Evolutionary conservation across 495 filamentous ascomycete genomes (phyloP).

Genomic region (Penicillium simplicissimum): DNA sequence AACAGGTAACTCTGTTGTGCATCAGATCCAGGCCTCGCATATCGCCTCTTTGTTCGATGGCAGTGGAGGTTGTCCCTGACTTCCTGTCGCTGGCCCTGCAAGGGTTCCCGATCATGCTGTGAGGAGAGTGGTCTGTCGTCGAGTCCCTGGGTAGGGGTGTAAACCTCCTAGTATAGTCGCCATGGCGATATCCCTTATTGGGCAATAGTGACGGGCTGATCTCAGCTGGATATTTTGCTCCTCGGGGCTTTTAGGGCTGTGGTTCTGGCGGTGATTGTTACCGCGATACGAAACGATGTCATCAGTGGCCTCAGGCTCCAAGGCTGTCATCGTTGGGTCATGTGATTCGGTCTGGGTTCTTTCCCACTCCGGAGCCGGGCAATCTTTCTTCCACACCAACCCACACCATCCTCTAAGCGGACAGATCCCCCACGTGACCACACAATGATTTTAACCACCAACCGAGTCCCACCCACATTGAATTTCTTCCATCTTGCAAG

Average conservation of each 20-base stretch:
- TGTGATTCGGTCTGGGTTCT: neutral
- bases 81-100: slow-evolving; percentile 21
- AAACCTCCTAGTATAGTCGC: slow-evolving; percentile 21
- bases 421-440: slow-evolving; percentile 39
- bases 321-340: neutral
- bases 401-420: slow-evolving; percentile 5
- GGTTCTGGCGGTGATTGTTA: neutral
- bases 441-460: slow-evolving; percentile 51
- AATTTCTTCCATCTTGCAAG: slow-evolving; percentile 44
- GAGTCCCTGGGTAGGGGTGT: slow-evolving; percentile 12
- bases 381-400: neutral
- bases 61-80: slow-evolving; percentile 8
- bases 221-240: slow-evolving; percentile 15
- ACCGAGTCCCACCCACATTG: slow-evolving; percentile 30
- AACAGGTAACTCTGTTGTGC: neutral
- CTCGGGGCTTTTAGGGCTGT: slow-evolving; percentile 9
- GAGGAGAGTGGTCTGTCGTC: slow-evolving; percentile 16
- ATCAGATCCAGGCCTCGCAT: slow-evolving; percentile 19
- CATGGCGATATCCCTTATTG: slow-evolving; percentile 23
- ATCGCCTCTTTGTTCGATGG: neutral
- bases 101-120: slow-evolving; percentile 21
- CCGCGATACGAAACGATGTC: slow-evolving; percentile 17
- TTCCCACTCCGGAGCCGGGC: neutral
- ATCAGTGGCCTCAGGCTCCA: slow-evolving; percentile 19
- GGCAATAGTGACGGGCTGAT: slow-evolving; percentile 16